These are phyloP conservation scores for Kodamaea laetipori DNA, from an alignment of 805 yeast genomes.

Conservation along the genomic window DNA sequence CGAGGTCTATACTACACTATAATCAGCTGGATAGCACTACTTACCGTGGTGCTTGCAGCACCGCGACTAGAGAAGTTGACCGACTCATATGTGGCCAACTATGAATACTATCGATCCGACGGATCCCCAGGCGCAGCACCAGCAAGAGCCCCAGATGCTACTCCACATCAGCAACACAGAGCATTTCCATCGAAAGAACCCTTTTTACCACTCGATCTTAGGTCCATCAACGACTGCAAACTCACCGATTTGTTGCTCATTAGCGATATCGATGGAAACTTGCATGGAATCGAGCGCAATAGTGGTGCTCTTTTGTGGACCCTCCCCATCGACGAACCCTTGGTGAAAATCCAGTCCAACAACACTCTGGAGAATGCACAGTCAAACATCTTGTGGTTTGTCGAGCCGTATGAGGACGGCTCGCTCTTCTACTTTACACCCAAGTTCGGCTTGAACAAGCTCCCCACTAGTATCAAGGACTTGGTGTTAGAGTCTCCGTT, in stretches of 20 bases:
- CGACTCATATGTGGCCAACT: constrained; percentile 5
- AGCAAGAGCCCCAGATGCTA: constrained; percentile 2
- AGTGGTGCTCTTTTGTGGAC: constrained; percentile 82
- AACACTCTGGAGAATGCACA: constrained; percentile 19
- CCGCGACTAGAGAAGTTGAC: constrained; percentile 27
- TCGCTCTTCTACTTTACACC: constrained; percentile 77
- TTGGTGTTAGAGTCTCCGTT: constrained; percentile 85
- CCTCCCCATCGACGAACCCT: constrained; percentile 61
- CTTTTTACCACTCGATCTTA: constrained; percentile 36
- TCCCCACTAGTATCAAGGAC: constrained; percentile 79
- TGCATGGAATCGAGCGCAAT: constrained; percentile 76
- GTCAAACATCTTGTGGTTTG: constrained; percentile 66
- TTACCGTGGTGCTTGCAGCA: constrained; percentile 15
- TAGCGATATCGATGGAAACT: constrained; percentile 83
- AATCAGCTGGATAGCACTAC: constrained; percentile 9
- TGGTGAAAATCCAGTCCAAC: constrained; percentile 49
- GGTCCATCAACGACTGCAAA: constrained; percentile 48
- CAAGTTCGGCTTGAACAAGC: constrained; percentile 70
- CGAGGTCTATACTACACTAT: constrained; percentile 7
- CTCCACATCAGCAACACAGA: constrained; percentile 1
- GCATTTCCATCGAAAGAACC: constrained; percentile 16
- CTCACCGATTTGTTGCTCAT: constrained; percentile 64
- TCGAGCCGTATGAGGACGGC: constrained; percentile 90
- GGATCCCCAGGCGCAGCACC: not conserved
- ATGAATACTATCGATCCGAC: constrained; percentile 9